Base-by-base conservation (phyloP, 129 eudicot species). In the Heracleum sosnowskyi region DNA sequence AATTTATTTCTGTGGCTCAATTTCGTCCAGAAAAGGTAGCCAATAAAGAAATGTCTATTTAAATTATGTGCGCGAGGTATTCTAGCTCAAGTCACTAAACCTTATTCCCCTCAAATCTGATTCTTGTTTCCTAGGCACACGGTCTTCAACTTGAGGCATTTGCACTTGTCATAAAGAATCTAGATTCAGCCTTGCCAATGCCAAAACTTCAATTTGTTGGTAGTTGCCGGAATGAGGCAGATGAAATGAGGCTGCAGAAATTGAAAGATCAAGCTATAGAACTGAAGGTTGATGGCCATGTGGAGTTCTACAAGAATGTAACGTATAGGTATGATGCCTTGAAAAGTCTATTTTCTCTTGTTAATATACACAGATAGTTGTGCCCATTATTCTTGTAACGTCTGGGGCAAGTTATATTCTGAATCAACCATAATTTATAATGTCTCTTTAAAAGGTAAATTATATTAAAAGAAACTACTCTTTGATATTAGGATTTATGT, bases 1-100 rank as follows among this genome's bases (percentile, higher is more conserved):
- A 71, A 80, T 87, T 95, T 68, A 87, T 95, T 17, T 95, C 97
- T 37, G 99, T 90, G 83, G 93, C 99, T 79, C 99, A 95, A 81
- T 95, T 95, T 83, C 99, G 97, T 84, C 99, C 99, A 78, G 99
- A 95, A 91, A 92, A 95, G 97, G 99, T 92, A 69, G 86, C 80
- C 68, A 60, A 29, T n/a, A 16, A 60, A 60, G 29, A 24, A 55
- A 22, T 22, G 2, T 24, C 80, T 83, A 81, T 88, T 11, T 35
- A 34, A 76, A 57, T 77, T 73, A 68, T 62, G 64, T 72, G 40
- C 75, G 79, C 79, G 66, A 75, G 84, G 87, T 87, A 83, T 72
- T 68, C 44, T 62, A 81, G 51, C 53, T 85, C 51, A 29, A 47
- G 44, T 28, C 44, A 64, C 39, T 13, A 15, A 49, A 71, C 51